phyloP scores from a whole-genome alignment of 805 yeast species.

The Starmerella vaccinii region DNA sequence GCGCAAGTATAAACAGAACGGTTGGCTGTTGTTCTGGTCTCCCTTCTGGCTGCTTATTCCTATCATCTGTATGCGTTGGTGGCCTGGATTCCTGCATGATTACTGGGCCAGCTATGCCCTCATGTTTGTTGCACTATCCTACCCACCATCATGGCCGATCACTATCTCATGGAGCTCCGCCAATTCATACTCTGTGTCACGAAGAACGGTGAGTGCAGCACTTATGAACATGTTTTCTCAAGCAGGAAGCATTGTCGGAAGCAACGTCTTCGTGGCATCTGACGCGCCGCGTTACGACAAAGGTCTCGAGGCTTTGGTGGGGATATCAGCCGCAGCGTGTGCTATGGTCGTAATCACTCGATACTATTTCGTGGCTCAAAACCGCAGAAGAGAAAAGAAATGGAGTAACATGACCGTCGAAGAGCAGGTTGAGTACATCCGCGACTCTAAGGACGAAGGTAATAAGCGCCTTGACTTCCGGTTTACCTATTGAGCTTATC shows the following conservation, averaged over 20 bases:
- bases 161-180: slow-evolving; percentile 43
- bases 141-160: slow-evolving; percentile 26
- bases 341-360: slow-evolving; percentile 25
- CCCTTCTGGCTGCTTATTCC: slow-evolving; percentile 23
- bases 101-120: slow-evolving; percentile 30
- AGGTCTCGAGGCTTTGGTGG: slow-evolving; percentile 26
- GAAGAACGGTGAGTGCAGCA: slow-evolving; percentile 56
- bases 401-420: slow-evolving; percentile 46
- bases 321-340: slow-evolving; percentile 22
- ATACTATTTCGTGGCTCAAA: slow-evolving; percentile 30
- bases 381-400: slow-evolving; percentile 31
- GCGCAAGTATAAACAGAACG: slow-evolving; percentile 13
- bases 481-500: slow-evolving; percentile 22
- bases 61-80: slow-evolving; percentile 20
- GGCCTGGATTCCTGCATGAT: slow-evolving; percentile 23
- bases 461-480: slow-evolving; percentile 48
- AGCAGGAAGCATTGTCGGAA: slow-evolving; percentile 43
- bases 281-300: slow-evolving; percentile 47
- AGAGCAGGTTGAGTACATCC: slow-evolving; percentile 41
- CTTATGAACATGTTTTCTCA: slow-evolving; percentile 57
- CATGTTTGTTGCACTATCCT: slow-evolving; percentile 25
- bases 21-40: slow-evolving; percentile 9
- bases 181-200: slow-evolving; percentile 52
- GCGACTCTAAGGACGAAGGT: slow-evolving; percentile 43
- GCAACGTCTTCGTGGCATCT: slow-evolving; percentile 46